Evolutionary conservation across 805 yeast species (phyloP).

Genomic region (Schwanniomyces vanrijiae): DNA sequence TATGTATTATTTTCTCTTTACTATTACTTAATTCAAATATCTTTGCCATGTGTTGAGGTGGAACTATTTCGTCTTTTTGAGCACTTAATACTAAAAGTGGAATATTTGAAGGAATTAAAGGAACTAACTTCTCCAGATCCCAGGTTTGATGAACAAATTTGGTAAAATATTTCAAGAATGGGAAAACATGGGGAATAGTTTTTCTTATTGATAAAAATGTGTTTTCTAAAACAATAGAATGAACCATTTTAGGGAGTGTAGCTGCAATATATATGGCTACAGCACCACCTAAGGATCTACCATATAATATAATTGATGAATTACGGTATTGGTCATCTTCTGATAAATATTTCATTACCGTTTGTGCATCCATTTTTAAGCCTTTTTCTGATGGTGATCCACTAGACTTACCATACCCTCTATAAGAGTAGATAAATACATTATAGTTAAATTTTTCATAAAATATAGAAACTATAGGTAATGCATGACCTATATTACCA

Average conservation of each 20-base stretch:
- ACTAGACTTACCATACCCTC: slow-evolving; percentile 86
- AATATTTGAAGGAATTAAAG: slow-evolving; percentile 47
- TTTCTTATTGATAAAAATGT: slow-evolving; percentile 78
- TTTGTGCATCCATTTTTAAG: slow-evolving; percentile 76
- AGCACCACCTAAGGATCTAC: slow-evolving; percentile 94
- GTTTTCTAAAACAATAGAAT: slow-evolving; percentile 78
- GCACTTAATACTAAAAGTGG: slow-evolving; percentile 78
- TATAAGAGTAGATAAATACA: slow-evolving; percentile 80
- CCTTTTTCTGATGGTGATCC: slow-evolving; percentile 80
- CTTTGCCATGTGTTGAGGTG: slow-evolving; percentile 75
- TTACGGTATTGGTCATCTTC: slow-evolving; percentile 51
- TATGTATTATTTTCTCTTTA: slow-evolving; percentile 49
- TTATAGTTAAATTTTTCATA: slow-evolving; percentile 64
- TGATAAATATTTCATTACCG: slow-evolving; percentile 60
- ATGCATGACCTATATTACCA: slow-evolving; percentile 89
- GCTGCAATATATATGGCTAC: slow-evolving; percentile 83
- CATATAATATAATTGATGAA: slow-evolving; percentile 68
- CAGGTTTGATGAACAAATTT: slow-evolving; percentile 75
- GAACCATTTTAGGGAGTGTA: slow-evolving; percentile 47
- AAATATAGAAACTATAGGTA: slow-evolving; percentile 76
- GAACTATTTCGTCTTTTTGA: slow-evolving; percentile 82
- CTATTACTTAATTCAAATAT: slow-evolving; percentile 56
- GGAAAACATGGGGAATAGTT: slow-evolving; percentile 72
- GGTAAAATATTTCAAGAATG: slow-evolving; percentile 56
- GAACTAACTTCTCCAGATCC: slow-evolving; percentile 70